phyloP scores from a whole-genome alignment of 768 basidiomycete genomes.

The Coprinopsis sp. region DNA sequence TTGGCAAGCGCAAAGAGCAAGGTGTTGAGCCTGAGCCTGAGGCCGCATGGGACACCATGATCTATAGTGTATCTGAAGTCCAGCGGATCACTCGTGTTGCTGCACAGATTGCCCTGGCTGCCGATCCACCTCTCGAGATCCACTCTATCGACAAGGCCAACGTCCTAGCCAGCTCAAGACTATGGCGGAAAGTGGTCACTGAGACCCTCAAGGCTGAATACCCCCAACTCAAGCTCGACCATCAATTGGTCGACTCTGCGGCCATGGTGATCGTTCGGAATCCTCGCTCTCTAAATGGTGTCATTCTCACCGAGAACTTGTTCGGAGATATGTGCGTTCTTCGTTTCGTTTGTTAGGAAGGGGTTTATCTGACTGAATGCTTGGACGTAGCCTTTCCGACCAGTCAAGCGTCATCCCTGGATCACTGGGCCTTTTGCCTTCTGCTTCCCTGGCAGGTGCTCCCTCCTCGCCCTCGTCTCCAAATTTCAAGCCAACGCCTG shows the following conservation, averaged over 20 bases:
- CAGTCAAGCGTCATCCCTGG: conserved; percentile 97
- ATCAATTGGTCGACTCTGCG: conserved; percentile 92
- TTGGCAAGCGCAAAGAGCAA: conserved; percentile 88
- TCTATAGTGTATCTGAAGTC: conserved; percentile 88
- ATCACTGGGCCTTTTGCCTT: conserved; percentile 92
- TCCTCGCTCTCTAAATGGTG: conserved; percentile 91
- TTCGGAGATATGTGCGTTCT: conserved; percentile 91
- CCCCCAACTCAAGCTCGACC: conserved; percentile 82
- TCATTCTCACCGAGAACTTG: conserved; percentile 91
- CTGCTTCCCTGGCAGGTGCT: conserved; percentile 91
- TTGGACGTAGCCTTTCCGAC: conserved; percentile 76
- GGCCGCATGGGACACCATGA: conserved; percentile 87
- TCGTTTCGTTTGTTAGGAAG: not conserved
- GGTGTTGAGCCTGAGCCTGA: conserved; percentile 59
- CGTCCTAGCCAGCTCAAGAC: conserved; percentile 88
- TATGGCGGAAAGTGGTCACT: conserved; percentile 92
- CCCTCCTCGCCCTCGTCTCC: conserved; percentile 54
- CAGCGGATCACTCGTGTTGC: conserved; percentile 95
- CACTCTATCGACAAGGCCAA: conserved; percentile 99
- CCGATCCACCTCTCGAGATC: conserved; percentile 80
- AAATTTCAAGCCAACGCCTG: conserved; percentile 72
- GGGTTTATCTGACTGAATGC: conserved; percentile 6
- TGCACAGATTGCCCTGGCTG: conserved; percentile 81
- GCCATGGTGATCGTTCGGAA: conserved; percentile 92
- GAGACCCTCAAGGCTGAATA: conserved; percentile 83